These are phyloP conservation scores for Phytophthora megakarya DNA, from an alignment of 352 stramenopile species.

Conservation along the genomic window DNA sequence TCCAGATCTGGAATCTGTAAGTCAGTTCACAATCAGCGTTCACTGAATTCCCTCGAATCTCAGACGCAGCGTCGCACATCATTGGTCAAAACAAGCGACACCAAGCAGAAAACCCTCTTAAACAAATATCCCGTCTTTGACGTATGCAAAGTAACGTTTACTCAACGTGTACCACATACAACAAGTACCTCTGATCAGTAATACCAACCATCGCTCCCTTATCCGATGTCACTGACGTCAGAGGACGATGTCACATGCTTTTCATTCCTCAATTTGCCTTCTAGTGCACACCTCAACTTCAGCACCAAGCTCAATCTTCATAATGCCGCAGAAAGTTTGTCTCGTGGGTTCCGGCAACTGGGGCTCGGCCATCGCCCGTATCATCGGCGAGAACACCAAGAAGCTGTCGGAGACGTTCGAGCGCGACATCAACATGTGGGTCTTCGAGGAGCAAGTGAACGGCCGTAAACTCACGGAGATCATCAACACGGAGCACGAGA, in stretches of 20 bases:
- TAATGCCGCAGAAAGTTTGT: constrained; percentile 70
- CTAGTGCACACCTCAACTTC: constrained; percentile 3
- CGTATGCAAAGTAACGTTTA: constrained; percentile 19
- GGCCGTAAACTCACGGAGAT: constrained; percentile 94
- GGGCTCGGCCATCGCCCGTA: constrained; percentile 81
- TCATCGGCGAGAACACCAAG: constrained; percentile 83
- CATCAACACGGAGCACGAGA: constrained; percentile 97
- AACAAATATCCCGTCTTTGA: constrained; percentile 26
- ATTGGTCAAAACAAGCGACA: constrained; percentile 14
- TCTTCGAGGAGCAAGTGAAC: constrained; percentile 93
- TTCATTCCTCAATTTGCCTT: constrained; percentile 36
- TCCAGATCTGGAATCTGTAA: not conserved
- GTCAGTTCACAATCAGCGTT: constrained; percentile 1
- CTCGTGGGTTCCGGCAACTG: constrained; percentile 85
- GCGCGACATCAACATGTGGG: constrained; percentile 96
- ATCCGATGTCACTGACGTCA: constrained; percentile 22
- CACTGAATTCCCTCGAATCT: constrained; percentile 1
- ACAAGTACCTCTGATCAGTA: constrained; percentile 1
- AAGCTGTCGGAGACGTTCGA: constrained; percentile 76
- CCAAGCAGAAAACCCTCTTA: constrained; percentile 31
- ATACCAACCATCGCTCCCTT: constrained; percentile 16
- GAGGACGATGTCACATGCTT: constrained; percentile 3
- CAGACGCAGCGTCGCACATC: constrained; percentile 4
- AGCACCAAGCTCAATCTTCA: constrained; percentile 1
- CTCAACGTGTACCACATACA: constrained; percentile 16